Base-by-base conservation (phyloP, 192 early-diverging fungal genomes). In the Entomortierella chlamydospora region DNA sequence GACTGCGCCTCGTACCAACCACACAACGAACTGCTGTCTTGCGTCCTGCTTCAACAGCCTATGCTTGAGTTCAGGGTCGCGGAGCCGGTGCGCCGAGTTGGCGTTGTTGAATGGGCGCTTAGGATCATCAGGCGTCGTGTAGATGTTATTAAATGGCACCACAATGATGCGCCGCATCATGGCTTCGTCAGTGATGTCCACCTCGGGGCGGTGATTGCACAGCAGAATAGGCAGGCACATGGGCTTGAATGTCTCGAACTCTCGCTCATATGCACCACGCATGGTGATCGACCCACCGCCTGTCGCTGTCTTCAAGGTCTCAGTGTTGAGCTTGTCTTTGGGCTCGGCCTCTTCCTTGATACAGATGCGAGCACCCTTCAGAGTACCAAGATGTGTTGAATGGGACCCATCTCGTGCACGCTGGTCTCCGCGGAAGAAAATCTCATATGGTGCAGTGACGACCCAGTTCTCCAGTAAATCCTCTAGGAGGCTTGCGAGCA, bases 91-190 rank as follows among this genome's bases (percentile, higher is more conserved):
- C 4, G 12, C 4, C 12, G 45, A 15, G 45, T 47, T 47, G 12
- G 12, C 45, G 5, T 12, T 3, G 45, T 47, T 20, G 20, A 20
- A 47, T 47, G 45, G 45, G 15, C 45, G 45, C 20, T 47, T 47
- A 20, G 45, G 45, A 47, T 47, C 45, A 47, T 47, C 45, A 12
- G 15, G 45, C 20, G 45, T 47, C 45, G 45, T 47, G 20, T 47
- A 47, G 4, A 47, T 47, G 15, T 60, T 60, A 11, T 45, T 7
- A 29, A 60, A 60, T 30, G 58, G 58, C 6, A 60, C 58, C 13
- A 60, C 58, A 43, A 43, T 39, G 17, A 60, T 60, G 26, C 58
- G 58, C 8, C 41, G 58, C 58, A 60, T 60, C 58, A 60, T 60
- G 41, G 58, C 41, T 1, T 41, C 9, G 23, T 60, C 58, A 3